Percentiles rank a stretch among this genome's conserved stretches.
phyloP scores from a whole-genome alignment of 805 yeast genomes.

The Yamadazyma akitaensis region DNA sequence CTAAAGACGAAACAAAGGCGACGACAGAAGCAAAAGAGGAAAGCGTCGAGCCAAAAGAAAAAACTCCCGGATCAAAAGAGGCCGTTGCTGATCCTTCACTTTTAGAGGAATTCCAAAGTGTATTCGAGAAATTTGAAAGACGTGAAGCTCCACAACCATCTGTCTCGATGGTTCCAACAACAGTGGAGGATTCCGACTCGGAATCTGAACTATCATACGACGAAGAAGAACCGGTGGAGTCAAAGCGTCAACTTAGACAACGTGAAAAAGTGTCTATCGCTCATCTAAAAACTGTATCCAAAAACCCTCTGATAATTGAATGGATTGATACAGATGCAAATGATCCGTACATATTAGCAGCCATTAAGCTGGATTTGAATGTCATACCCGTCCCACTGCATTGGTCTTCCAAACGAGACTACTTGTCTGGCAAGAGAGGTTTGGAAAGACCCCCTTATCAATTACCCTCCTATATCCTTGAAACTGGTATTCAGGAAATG shows the following conservation, averaged over 20 bases:
- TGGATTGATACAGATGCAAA: constrained; percentile 85
- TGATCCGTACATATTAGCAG: constrained; percentile 66
- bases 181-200: neutral
- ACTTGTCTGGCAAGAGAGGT: constrained; percentile 62
- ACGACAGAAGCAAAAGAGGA: too few species aligned
- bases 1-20: too few species aligned
- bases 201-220: constrained; percentile 4
- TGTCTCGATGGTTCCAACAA: neutral
- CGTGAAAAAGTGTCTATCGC: constrained; percentile 62
- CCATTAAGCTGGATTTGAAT: constrained; percentile 63
- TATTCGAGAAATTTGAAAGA: constrained; percentile 4
- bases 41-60: neutral
- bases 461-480: constrained; percentile 72
- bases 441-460: constrained; percentile 67
- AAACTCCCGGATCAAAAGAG: too few species aligned
- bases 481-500: constrained; percentile 87
- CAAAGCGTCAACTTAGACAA: constrained; percentile 52
- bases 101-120: constrained; percentile 1
- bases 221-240: constrained; percentile 23
- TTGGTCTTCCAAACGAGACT: constrained; percentile 81
- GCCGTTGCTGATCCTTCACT: neutral
- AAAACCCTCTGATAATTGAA: constrained; percentile 71
- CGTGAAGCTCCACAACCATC: neutral
- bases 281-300: constrained; percentile 56
- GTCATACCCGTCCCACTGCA: constrained; percentile 76